Percentiles rank a stretch among this genome's conserved stretches.
Conservation (phyloP, 2,329 filamentous ascomycete species). For the Nannizzia gypsea region DNA sequence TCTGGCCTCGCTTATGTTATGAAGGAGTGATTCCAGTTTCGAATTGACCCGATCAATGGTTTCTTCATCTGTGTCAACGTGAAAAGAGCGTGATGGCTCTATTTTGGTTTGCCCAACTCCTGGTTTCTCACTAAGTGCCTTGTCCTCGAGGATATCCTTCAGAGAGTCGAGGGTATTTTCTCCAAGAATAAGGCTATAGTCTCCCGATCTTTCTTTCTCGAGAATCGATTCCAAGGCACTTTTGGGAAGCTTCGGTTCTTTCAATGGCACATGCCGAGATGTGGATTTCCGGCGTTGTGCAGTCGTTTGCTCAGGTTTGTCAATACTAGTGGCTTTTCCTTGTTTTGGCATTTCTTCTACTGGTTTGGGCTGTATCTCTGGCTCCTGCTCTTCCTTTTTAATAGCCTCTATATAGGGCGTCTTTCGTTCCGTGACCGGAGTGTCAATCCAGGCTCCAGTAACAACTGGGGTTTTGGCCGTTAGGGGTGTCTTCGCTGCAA, state of each 20-base stretch:
- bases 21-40: conserved; percentile 30
- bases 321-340: conserved; percentile 9
- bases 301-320: not conserved
- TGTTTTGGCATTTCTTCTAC: not conserved
- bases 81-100: not conserved
- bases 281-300: conserved; percentile 14
- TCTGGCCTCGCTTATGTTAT: conserved; percentile 32
- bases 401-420: conserved; percentile 14
- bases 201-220: conserved; percentile 29
- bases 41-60: conserved; percentile 29
- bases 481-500: conserved; percentile 21
- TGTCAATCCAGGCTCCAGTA: conserved; percentile 38
- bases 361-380: not conserved
- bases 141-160: conserved; percentile 29
- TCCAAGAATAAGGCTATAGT: conserved; percentile 28
- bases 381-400: not conserved
- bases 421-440: conserved; percentile 31
- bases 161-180: conserved; percentile 38
- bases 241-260: conserved; percentile 30
- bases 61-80: conserved; percentile 15
- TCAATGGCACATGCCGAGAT: conserved; percentile 15
- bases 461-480: conserved; percentile 36
- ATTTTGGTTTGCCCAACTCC: conserved; percentile 2
- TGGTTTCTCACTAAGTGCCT: conserved; percentile 18
- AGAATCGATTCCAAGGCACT: conserved; percentile 34